A percentile compares a stretch with the other conserved stretches of the same genome.
Conservation (phyloP, 2,329 filamentous ascomycete genomes). For the Trichoderma hamatum region DNA sequence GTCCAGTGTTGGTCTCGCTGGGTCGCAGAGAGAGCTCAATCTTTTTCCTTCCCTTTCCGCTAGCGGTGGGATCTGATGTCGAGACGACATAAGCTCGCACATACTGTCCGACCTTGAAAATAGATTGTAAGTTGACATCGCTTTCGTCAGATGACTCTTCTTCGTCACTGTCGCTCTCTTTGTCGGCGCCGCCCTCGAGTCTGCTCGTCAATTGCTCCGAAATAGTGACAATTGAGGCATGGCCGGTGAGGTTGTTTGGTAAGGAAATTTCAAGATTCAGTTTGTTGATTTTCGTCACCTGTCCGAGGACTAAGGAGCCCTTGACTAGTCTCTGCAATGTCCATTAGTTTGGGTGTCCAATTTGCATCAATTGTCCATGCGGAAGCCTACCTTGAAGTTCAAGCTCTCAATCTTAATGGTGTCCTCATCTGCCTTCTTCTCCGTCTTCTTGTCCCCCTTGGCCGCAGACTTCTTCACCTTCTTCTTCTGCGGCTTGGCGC, state of each 20-base stretch:
- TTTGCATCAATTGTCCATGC: not conserved
- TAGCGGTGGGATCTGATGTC: conserved; percentile 66
- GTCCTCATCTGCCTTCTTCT: conserved; percentile 52
- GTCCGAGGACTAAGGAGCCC: conserved; percentile 85
- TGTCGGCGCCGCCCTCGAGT: conserved; percentile 67
- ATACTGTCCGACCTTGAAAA: conserved; percentile 87
- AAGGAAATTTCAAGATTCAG: conserved; percentile 80
- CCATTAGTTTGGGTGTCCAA: not conserved
- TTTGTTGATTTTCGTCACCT: conserved; percentile 78
- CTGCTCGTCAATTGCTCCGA: conserved; percentile 77
- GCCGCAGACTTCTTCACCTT: conserved; percentile 60
- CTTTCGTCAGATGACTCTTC: conserved; percentile 52
- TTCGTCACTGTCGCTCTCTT: conserved; percentile 59
- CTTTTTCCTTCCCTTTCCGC: conserved; percentile 70
- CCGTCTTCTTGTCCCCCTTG: conserved; percentile 56
- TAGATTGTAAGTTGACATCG: conserved; percentile 70
- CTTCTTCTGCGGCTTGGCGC: conserved; percentile 50
- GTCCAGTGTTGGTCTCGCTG: conserved; percentile 72
- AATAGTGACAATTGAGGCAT: conserved; percentile 88
- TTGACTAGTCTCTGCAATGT: conserved; percentile 70
- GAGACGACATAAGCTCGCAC: conserved; percentile 81
- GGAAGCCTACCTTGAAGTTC: conserved; percentile 72
- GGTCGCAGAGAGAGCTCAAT: conserved; percentile 89
- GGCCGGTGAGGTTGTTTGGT: conserved; percentile 90
- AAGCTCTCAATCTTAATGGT: conserved; percentile 79